phyloP scores from a whole-genome alignment of 176 grass and related monocot species.

The Coix lacrymajobi region DNA sequence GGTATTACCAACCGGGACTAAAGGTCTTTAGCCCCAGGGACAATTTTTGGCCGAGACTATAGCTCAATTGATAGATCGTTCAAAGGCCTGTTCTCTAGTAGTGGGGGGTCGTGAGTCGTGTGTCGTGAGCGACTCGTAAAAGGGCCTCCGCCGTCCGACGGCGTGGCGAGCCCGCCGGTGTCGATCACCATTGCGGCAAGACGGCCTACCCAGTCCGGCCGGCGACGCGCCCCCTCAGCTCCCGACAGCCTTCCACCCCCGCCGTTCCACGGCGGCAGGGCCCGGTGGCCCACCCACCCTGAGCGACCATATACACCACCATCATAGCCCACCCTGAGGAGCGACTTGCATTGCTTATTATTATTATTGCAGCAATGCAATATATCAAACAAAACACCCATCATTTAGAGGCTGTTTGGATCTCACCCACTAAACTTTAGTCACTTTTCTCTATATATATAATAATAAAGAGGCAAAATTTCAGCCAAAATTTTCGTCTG shows the following conservation, averaged over 20 bases:
- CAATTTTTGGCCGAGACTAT: too few species aligned
- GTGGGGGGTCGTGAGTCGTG: not conserved
- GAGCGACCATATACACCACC: not conserved
- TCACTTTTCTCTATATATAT: too few species aligned
- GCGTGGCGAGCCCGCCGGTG: not conserved
- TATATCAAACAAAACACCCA: not conserved
- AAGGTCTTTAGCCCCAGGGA: too few species aligned
- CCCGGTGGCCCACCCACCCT: not conserved
- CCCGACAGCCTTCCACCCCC: constrained; percentile 35
- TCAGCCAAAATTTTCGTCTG: too few species aligned
- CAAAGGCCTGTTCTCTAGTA: too few species aligned
- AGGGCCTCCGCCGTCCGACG: not conserved
- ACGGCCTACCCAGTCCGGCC: not conserved
- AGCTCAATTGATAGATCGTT: too few species aligned
- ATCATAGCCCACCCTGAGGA: too few species aligned
- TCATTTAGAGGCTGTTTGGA: too few species aligned
- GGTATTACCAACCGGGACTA: too few species aligned
- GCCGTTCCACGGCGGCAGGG: constrained; percentile 14
- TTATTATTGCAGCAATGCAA: not conserved
- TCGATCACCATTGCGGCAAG: not conserved
- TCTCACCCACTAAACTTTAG: too few species aligned
- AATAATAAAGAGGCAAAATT: too few species aligned
- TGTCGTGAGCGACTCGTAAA: not conserved
- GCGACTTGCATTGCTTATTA: too few species aligned
- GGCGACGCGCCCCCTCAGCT: not conserved